Conservation (phyloP, 2,329 filamentous ascomycete genomes). For the Botrytis squamosa region DNA sequence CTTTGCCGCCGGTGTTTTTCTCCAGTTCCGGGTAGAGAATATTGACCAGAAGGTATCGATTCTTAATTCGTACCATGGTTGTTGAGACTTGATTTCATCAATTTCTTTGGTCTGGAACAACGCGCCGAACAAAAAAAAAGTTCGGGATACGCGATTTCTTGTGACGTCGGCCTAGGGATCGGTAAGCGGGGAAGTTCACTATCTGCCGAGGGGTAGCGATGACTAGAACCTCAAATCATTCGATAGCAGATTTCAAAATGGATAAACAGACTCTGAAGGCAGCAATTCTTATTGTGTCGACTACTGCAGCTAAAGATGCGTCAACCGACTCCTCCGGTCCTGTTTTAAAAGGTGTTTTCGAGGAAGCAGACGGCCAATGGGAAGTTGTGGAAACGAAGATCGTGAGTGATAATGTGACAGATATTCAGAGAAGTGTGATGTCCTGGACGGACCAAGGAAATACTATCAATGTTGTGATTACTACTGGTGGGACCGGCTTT, state of each 20-base stretch:
- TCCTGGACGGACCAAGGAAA: slow-evolving; percentile 69
- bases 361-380: slow-evolving; percentile 71
- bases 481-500: slow-evolving; percentile 93
- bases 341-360: slow-evolving; percentile 67
- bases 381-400: slow-evolving; percentile 66
- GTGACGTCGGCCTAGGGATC: slow-evolving; percentile 17
- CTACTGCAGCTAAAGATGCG: slow-evolving; percentile 79
- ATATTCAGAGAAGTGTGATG: slow-evolving; percentile 73
- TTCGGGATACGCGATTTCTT: slow-evolving; percentile 21
- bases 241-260: slow-evolving; percentile 37
- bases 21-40: slow-evolving; percentile 74
- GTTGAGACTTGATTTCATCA: neutral
- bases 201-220: neutral
- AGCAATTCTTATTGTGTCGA: slow-evolving; percentile 84
- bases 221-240: neutral
- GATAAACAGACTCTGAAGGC: slow-evolving; percentile 56
- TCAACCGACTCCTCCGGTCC: slow-evolving; percentile 73
- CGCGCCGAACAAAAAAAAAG: slow-evolving; percentile 15
- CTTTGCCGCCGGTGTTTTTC: slow-evolving; percentile 34
- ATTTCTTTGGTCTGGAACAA: slow-evolving; percentile 1
- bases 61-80: slow-evolving; percentile 90
- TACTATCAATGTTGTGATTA: slow-evolving; percentile 73
- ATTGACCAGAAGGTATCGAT: slow-evolving; percentile 92
- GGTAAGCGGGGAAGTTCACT: slow-evolving; percentile 12
- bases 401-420: slow-evolving; percentile 70